Percentiles rank a stretch among this genome's conserved stretches.
Conservation (phyloP, 2,329 filamentous ascomycete species). For the Macrophomina tecta region DNA sequence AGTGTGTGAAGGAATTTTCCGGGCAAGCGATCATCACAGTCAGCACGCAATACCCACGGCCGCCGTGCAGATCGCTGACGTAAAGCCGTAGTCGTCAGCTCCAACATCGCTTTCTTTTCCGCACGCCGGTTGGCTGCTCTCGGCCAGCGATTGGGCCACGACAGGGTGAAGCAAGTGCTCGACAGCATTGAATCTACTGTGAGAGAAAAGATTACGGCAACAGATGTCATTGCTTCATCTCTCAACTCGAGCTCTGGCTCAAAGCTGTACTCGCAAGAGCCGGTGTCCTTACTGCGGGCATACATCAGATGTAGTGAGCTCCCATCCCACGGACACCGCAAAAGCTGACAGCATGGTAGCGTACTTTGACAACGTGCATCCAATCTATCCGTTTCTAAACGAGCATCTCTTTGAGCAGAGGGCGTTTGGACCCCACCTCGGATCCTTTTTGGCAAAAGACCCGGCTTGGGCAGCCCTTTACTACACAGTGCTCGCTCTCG, state of each 20-base stretch:
- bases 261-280: neutral
- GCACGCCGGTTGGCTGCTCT: neutral
- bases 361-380: neutral
- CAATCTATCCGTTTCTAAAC: neutral
- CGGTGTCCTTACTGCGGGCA: neutral
- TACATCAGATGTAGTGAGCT: neutral
- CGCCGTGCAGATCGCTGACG: too few relatives aligned
- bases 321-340: neutral
- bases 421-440: neutral
- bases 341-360: neutral
- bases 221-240: neutral
- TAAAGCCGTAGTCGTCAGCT: neutral
- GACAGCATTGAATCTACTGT: neutral
- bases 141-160: neutral
- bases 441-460: neutral
- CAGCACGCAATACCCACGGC: neutral
- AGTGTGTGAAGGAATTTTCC: neutral
- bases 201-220: neutral
- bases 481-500: neutral
- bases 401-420: neutral
- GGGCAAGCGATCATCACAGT: neutral
- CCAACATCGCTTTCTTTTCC: neutral
- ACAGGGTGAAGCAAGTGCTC: neutral
- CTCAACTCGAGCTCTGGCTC: neutral
- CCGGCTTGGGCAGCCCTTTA: neutral